Evolutionary conservation across 768 basidiomycete genomes (phyloP), one percentile per base, ranked within the genome.

Genomic region (Hericium alpestre): DNA sequence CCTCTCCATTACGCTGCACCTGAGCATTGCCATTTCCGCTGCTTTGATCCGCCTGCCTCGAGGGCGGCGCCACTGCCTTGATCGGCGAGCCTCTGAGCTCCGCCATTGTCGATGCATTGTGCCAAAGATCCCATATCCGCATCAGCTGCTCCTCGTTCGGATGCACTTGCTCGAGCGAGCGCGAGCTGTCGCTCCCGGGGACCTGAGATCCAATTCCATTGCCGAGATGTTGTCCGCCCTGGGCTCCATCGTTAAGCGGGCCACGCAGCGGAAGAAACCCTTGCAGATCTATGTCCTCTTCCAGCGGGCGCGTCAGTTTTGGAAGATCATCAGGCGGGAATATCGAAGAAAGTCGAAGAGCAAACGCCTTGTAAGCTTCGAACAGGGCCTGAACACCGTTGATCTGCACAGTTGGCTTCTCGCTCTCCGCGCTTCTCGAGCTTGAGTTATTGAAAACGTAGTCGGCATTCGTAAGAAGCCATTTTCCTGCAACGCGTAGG

Each of bases 91-190:
- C 50, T 4, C 38, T 49, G 22, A 49, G 23, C 18, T 61, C 61
- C 20, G 56, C 78, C 22, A 95, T 67, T 5, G 73, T 68, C 60
- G 72, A 76, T 1, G 86, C 87, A 65, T 96, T 92, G 13, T 77
- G 71, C 50, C 93, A 73, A 43, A 96, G 72, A 70, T 96, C 95
- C 49, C 81, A 77, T 57, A 99, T 88, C 61, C 96, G 78, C 91
- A 97, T 94, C 46, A 99, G 72, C 63, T 94, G 90, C 73, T 95
- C 93, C 58, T 90, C 93, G 63, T 99, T 98, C 8, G 96, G 96
- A 72, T 98, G 86, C 1, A 81, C 80, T 32, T 68, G 80, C 38
- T 67, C 68, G 23, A 53, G 32, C 23, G 57, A 50, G 41, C 55
- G 63, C 27, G 51, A 27, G 27, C 56, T 60, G 22, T 56, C 53